Percentiles rank a stretch among this genome's conserved stretches.
Evolutionary conservation across 495 filamentous ascomycete species (phyloP).

Genomic region (Penicillium goetzii): DNA sequence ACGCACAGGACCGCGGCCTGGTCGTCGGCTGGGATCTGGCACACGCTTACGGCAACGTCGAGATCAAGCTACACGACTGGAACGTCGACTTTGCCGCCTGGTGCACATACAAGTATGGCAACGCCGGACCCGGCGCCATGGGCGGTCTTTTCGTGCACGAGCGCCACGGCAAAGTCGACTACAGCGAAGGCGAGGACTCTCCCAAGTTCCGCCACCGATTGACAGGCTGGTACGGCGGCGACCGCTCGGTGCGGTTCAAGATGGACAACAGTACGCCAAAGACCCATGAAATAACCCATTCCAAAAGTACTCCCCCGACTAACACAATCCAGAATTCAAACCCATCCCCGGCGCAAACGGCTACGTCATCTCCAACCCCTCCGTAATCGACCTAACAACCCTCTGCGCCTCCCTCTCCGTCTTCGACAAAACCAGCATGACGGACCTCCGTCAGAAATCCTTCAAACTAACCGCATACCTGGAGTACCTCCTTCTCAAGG

Average conservation of each 20-base stretch:
- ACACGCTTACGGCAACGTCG: conserved; percentile 91
- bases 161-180: conserved; percentile 61
- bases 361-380: conserved; percentile 65
- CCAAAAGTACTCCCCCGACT: conserved; percentile 1
- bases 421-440: conserved; percentile 74
- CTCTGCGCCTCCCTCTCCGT: conserved; percentile 76
- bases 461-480: conserved; percentile 77
- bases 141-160: conserved; percentile 87
- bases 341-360: conserved; percentile 69
- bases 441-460: conserved; percentile 72
- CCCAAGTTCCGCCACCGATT: conserved; percentile 61
- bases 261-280: conserved; percentile 67
- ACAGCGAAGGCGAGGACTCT: conserved; percentile 47
- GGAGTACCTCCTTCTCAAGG: conserved; percentile 64
- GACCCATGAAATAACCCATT: not conserved
- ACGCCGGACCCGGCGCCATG: conserved; percentile 84
- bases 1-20: conserved; percentile 75
- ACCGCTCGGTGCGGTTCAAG: conserved; percentile 72
- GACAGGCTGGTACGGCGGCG: conserved; percentile 89
- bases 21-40: conserved; percentile 92
- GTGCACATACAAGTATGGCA: conserved; percentile 98
- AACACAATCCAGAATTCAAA: conserved; percentile 60
- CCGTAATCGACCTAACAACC: conserved; percentile 61
- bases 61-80: conserved; percentile 85
- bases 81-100: conserved; percentile 92